Conservation (phyloP, 352 stramenopile species). For the Globisporangium yorkense region DNA sequence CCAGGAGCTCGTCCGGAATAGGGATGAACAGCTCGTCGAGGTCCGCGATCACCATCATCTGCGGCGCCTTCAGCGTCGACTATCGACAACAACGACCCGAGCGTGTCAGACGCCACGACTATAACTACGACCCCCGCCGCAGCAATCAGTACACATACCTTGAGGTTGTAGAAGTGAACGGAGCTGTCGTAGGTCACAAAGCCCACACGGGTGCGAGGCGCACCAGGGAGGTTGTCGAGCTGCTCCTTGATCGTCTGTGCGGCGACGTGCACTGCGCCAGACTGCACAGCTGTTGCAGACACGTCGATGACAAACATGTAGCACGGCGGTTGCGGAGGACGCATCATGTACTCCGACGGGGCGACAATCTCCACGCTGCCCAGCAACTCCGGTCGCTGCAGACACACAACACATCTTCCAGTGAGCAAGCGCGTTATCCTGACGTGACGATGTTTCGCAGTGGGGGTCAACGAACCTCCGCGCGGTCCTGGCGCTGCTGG, state of each 20-base stretch:
- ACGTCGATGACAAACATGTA: constrained; percentile 90
- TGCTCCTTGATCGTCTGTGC: constrained; percentile 78
- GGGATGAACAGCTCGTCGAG: constrained; percentile 87
- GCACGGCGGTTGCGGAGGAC: constrained; percentile 80
- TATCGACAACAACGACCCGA: constrained; percentile 11
- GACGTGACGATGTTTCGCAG: constrained; percentile 24
- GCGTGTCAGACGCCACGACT: constrained; percentile 3
- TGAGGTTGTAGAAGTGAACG: constrained; percentile 89
- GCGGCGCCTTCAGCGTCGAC: constrained; percentile 73
- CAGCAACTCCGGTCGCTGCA: constrained; percentile 64
- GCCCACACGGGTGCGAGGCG: constrained; percentile 67
- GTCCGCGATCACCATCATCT: constrained; percentile 89
- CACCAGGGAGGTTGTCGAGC: constrained; percentile 72
- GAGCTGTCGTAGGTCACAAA: constrained; percentile 85
- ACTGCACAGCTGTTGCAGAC: constrained; percentile 65
- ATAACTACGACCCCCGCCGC: background rate
- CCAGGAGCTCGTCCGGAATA: constrained; percentile 96
- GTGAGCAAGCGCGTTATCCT: background rate
- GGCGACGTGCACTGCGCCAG: constrained; percentile 60
- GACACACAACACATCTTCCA: constrained; percentile 1
- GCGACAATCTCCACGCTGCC: constrained; percentile 86
- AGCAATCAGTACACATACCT: constrained; percentile 25
- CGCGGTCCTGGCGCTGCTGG: constrained; percentile 91
- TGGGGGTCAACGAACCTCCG: constrained; percentile 86
- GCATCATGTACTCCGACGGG: constrained; percentile 88